A percentile compares a stretch with the other conserved stretches of the same genome.
Conservation (phyloP, 495 filamentous ascomycete species). For the Hypoxylon rickii region DNA sequence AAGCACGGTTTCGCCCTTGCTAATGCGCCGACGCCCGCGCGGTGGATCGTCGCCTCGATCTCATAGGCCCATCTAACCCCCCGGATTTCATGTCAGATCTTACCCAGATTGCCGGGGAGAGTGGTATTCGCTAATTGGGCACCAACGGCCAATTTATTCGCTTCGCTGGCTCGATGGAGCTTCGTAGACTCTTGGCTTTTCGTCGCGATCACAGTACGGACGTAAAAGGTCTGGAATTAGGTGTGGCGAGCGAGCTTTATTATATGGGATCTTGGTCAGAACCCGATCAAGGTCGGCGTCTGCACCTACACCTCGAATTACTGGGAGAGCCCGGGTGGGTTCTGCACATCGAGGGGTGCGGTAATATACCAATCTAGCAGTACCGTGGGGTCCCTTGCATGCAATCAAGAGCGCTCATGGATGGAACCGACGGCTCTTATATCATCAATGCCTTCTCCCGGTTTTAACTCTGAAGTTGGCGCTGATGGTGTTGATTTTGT, state of each 20-base stretch:
- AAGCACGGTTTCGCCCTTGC: conserved; percentile 14
- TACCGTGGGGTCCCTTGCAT: conserved; percentile 32
- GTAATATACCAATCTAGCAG: conserved; percentile 29
- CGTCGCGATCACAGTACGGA: conserved; percentile 20
- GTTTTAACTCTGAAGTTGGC: conserved; percentile 11
- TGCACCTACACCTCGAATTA: conserved; percentile 16
- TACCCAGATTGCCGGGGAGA: conserved; percentile 26
- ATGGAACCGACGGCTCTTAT: no score
- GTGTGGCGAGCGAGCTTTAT: conserved; percentile 27
- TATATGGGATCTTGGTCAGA: conserved; percentile 23
- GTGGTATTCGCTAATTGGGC: conserved; percentile 27
- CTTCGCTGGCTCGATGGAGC: background rate
- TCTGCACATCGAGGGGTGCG: conserved; percentile 22
- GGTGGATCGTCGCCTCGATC: conserved; percentile 34
- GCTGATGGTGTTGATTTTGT: no score
- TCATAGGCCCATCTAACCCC: conserved; percentile 33
- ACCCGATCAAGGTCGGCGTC: conserved; percentile 17
- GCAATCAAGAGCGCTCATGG: conserved; percentile 27
- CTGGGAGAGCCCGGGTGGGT: conserved; percentile 12
- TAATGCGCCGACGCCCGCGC: conserved; percentile 21
- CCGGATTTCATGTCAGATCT: conserved; percentile 37
- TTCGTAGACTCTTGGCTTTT: background rate
- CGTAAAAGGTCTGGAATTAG: conserved; percentile 25
- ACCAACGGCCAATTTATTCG: conserved; percentile 12
- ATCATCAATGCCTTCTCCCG: no score